phyloP scores from a whole-genome alignment of 148 eudicot genomes.

The Camellia lanceoleosa region DNA sequence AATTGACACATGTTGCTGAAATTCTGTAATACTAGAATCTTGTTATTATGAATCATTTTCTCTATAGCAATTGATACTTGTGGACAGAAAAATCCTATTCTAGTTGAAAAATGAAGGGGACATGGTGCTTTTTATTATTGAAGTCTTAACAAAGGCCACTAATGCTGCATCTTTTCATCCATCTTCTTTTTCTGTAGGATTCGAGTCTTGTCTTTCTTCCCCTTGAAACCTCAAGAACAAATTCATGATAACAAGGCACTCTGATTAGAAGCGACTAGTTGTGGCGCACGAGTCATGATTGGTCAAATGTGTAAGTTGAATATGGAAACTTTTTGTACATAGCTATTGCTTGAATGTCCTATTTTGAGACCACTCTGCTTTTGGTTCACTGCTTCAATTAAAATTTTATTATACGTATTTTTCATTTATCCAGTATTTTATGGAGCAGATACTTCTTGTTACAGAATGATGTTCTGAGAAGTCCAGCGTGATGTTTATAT shows the following conservation, averaged over 20 bases:
- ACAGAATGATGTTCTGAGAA: neutral
- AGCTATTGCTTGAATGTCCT: neutral
- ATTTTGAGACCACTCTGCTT: neutral
- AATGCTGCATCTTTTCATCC: neutral
- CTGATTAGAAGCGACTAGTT: slow-evolving; percentile 10
- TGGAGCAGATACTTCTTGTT: neutral
- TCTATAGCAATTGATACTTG: no score
- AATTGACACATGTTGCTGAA: no score
- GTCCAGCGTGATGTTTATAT: neutral
- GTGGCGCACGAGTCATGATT: neutral
- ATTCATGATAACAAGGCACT: slow-evolving; percentile 22
- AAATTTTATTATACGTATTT: neutral
- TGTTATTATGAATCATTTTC: neutral
- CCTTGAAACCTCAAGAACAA: slow-evolving; percentile 24
- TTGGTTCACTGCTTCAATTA: neutral
- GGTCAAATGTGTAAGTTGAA: neutral
- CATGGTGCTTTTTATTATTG: no score
- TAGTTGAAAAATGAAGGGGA: neutral
- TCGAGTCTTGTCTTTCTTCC: slow-evolving; percentile 52
- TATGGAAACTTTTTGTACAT: no score
- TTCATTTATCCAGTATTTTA: neutral
- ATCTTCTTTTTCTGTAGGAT: slow-evolving; percentile 39
- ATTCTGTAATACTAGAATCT: neutral
- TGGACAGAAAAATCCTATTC: neutral
- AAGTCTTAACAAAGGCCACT: no score